Conservation (phyloP, 2,329 filamentous ascomycete genomes). For the Cylindrodendrum hubeiense region DNA sequence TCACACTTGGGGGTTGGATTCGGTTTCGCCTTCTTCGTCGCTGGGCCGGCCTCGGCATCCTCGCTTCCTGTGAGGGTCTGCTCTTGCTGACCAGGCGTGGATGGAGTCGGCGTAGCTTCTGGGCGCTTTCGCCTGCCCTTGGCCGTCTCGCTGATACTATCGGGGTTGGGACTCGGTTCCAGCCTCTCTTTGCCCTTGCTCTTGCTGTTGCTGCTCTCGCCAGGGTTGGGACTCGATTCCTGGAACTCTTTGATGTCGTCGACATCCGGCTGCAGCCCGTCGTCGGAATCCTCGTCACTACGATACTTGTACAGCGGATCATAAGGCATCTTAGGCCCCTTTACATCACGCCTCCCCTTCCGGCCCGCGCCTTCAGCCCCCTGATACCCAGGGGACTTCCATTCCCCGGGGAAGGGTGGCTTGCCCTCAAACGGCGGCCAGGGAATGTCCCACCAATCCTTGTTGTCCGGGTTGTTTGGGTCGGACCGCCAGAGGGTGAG, state of each 20-base stretch:
- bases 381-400: conserved; percentile 30
- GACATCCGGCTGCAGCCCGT: conserved; percentile 32
- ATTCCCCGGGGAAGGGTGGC: conserved; percentile 38
- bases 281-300: conserved; percentile 13
- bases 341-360: neutral
- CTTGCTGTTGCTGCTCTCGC: neutral
- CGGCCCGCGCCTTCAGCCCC: conserved; percentile 1
- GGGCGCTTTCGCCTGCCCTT: conserved; percentile 13
- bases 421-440: conserved; percentile 44
- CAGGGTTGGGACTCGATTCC: neutral
- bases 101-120: neutral
- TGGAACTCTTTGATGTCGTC: conserved; percentile 30
- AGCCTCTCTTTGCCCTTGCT: neutral
- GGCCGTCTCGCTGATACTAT: neutral
- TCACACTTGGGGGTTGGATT: neutral
- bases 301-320: neutral
- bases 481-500: conserved; percentile 45
- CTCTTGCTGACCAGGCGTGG: neutral
- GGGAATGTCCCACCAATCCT: conserved; percentile 39
- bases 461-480: conserved; percentile 48
- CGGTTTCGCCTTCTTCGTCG: conserved; percentile 30
- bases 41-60: conserved; percentile 12
- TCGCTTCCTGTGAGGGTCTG: neutral
- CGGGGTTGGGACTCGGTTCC: neutral
- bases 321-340: neutral